Percentiles rank a stretch among this genome's conserved stretches.
These are phyloP conservation scores for Globisporangium middletonii DNA, from an alignment of 352 stramenopile species.

Conservation along the genomic window DNA sequence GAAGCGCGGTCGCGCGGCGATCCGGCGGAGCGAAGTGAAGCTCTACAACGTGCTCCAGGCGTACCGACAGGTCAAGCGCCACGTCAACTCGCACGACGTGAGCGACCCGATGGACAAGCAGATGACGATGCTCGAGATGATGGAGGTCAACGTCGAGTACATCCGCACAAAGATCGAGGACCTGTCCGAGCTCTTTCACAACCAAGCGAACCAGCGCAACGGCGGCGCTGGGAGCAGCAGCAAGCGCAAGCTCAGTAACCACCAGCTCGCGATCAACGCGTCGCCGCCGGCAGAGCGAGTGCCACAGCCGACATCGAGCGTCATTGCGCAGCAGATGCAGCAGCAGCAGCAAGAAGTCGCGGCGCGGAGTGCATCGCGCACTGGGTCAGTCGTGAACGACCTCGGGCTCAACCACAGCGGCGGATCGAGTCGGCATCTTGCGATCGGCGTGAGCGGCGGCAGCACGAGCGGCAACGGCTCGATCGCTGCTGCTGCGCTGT, in stretches of 20 bases:
- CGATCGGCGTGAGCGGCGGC: background rate
- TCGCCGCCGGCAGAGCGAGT: background rate
- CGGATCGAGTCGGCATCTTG: background rate
- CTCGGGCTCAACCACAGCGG: conserved; percentile 2
- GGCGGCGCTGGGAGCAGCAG: conserved; percentile 3
- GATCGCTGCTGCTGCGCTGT: no score
- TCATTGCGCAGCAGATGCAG: conserved; percentile 4
- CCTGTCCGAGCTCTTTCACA: conserved; percentile 41
- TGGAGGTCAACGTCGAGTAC: conserved; percentile 82
- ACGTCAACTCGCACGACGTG: conserved; percentile 57
- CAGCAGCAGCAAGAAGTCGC: conserved; percentile 8
- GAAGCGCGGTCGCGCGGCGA: conserved; percentile 1
- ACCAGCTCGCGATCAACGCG: conserved; percentile 6
- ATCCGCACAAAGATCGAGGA: conserved; percentile 78
- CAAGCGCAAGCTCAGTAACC: conserved; percentile 15
- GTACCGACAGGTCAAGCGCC: conserved; percentile 55
- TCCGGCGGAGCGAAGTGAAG: conserved; percentile 38
- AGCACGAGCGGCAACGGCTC: background rate
- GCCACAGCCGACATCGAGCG: background rate
- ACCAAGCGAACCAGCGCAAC: conserved; percentile 15
- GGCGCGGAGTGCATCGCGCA: background rate
- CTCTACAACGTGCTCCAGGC: conserved; percentile 47
- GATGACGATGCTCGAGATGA: conserved; percentile 84
- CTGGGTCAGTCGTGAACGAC: background rate
- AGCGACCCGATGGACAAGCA: conserved; percentile 77